Base-by-base conservation (phyloP, 805 yeast genomes). In the Debaryomyces castellii region DNA sequence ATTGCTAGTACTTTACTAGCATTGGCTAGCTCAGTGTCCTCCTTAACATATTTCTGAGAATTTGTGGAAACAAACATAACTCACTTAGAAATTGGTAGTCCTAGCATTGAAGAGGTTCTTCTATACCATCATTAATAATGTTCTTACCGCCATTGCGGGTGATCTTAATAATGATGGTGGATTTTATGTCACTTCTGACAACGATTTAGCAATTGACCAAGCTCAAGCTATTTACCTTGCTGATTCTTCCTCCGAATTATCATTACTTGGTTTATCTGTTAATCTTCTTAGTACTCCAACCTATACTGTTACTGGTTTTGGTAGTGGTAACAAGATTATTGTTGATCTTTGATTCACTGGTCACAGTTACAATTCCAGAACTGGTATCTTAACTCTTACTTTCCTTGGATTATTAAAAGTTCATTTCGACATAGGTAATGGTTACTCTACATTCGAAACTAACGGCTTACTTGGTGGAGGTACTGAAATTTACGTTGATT, bases 121-220 rank as follows among this genome's bases (percentile, higher is more conserved):
- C 41, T 63, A 58, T 51, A 61, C 69, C 10, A 59, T 64, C 27
- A 52, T 63, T 34, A 51, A 60, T 40, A 59, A 58, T 42, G 51
- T 58, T 5, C 7, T 51, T n/a, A 47, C 56, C 9, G 44, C 49
- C 12, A 45, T 63, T 17, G 49, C 55, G 36, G 69, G 71, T 27
- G 20, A 37, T 17, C 48, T 65, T 17, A 40, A 50, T 41, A 52
- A 44, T 28, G 51, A 56, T 9, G 66, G 66, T 28, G 60, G 51
- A 10, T 57, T 62, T 38, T 65, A 54, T 33, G 51, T 62, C 20
- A 45, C 62, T 7, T 47, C 52, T 11, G 30, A 43, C 18, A 50
- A 46, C 14, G 57, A 58, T 9, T 52, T 57, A 34, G 49, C 48
- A 11, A 51, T 57, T 10, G 44, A 32, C 17, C n/a, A 40, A 1